Conservation (phyloP, 176 grass and related monocot species). For the Aegilops speltoides region DNA sequence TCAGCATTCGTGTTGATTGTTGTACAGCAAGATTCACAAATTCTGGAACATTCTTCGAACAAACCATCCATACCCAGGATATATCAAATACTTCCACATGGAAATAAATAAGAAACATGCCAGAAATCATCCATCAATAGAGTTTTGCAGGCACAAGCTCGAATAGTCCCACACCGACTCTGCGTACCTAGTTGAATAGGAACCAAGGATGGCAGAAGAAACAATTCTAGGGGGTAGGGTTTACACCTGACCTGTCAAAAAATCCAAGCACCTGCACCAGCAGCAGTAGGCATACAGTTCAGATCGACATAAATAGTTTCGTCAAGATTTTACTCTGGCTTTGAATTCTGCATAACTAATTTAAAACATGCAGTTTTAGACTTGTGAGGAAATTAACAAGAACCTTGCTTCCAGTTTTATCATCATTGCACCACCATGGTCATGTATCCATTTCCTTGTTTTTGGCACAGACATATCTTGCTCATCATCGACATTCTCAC, state of each 20-base stretch:
- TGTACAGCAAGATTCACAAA: no score
- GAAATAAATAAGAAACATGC: no score
- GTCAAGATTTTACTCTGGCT: background rate
- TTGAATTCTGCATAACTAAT: background rate
- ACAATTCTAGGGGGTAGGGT: constrained; percentile 68
- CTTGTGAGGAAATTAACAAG: background rate
- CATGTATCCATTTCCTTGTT: constrained; percentile 67
- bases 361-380: background rate
- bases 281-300: background rate
- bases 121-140: no score
- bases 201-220: constrained; percentile 60
- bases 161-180: no score
- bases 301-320: background rate
- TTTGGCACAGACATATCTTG: constrained; percentile 36
- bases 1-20: no score
- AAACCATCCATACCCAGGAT: no score
- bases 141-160: no score
- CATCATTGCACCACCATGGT: constrained; percentile 62
- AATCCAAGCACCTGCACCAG: constrained; percentile 62
- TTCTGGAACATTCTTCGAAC: no score
- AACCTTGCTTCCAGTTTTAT: no score
- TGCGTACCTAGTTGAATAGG: constrained; percentile 68
- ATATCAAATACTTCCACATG: no score
- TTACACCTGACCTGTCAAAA: constrained; percentile 75
- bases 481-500: constrained; percentile 40